These are phyloP conservation scores for Solanum paucissectum DNA, from an alignment of 257 asterid species.

Conservation along the genomic window DNA sequence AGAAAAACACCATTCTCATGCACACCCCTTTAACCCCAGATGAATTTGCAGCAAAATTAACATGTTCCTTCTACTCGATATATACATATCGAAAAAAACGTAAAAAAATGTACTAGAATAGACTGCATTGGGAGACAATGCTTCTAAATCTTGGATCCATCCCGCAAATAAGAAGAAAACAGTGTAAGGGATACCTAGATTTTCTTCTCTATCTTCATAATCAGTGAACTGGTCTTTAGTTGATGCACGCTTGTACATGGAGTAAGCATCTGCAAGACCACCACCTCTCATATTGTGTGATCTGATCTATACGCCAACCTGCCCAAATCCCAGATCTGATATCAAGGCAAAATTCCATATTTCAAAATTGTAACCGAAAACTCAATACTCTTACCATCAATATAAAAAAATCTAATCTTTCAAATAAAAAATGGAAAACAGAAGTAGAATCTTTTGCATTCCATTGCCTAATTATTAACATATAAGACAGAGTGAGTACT, in stretches of 20 bases:
- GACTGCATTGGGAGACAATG: background rate
- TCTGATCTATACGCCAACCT: constrained; percentile 8
- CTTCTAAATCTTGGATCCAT: background rate
- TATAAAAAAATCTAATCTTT: background rate
- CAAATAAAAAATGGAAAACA: background rate
- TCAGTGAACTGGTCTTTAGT: constrained; percentile 35
- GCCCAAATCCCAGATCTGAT: background rate
- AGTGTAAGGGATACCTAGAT: constrained; percentile 18
- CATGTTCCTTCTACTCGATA: background rate
- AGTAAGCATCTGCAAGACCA: constrained; percentile 32
- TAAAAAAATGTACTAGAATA: background rate
- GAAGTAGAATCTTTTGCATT: background rate
- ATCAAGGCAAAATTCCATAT: background rate
- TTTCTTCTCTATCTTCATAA: constrained; percentile 30
- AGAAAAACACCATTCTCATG: background rate
- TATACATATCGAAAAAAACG: background rate
- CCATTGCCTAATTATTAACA: background rate
- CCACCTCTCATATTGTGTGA: constrained; percentile 25
- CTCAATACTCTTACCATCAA: background rate
- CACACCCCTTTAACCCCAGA: background rate
- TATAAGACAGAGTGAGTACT: background rate
- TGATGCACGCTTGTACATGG: constrained; percentile 58
- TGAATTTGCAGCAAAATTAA: background rate
- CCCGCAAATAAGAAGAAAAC: background rate
- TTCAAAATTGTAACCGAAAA: background rate